A percentile compares a stretch with the other conserved stretches of the same genome.
Evolutionary conservation across 208 protist genomes (phyloP).

Genomic region (Phytomonas sp.): DNA sequence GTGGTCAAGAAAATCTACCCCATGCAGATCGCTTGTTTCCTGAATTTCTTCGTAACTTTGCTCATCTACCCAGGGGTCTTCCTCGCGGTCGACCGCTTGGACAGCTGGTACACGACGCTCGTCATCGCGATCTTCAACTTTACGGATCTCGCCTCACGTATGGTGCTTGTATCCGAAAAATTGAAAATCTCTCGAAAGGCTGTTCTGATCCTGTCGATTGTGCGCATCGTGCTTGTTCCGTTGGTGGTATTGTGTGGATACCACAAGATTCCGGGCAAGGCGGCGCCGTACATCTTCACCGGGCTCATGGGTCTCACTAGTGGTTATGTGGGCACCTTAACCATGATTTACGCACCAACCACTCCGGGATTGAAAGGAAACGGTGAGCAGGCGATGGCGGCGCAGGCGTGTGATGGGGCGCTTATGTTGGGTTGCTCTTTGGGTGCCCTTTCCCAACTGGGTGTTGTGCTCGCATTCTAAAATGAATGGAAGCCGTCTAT

Average conservation of each 20-base stretch:
- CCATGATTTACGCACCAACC: constrained; percentile 66
- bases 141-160: constrained; percentile 43
- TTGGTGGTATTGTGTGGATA: constrained; percentile 60
- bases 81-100: constrained; percentile 32
- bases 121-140: constrained; percentile 69
- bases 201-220: constrained; percentile 25
- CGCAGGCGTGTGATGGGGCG: constrained; percentile 39
- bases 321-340: constrained; percentile 68
- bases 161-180: constrained; percentile 24
- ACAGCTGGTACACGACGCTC: constrained; percentile 63
- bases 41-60: constrained; percentile 61
- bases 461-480: constrained; percentile 15
- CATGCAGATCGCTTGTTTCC: constrained; percentile 66
- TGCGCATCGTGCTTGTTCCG: constrained; percentile 54
- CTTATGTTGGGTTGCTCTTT: constrained; percentile 52
- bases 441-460: constrained; percentile 59
- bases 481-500: not conserved
- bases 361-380: constrained; percentile 30
- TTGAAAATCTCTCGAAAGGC: constrained; percentile 32
- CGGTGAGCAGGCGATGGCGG: constrained; percentile 53
- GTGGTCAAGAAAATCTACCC: constrained; percentile 67
- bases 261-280: constrained; percentile 40
- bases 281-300: constrained; percentile 40
- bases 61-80: constrained; percentile 72
- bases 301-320: constrained; percentile 45